Evolutionary conservation across 208 protist species (phyloP).

Genomic region (Wallacemonas sp.): DNA sequence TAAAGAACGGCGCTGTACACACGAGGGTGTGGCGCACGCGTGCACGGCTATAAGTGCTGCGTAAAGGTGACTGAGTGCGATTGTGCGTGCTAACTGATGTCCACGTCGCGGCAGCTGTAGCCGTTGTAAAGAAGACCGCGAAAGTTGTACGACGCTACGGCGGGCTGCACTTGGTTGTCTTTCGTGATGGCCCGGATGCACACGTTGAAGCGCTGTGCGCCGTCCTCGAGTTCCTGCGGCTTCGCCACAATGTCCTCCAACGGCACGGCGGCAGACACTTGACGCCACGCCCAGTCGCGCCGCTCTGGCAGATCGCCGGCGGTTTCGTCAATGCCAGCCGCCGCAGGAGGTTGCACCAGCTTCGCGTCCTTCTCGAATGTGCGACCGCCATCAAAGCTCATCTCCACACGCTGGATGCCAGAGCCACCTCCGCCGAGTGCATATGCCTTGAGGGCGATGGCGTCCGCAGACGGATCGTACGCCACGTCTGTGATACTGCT

Average conservation of each 20-base stretch:
- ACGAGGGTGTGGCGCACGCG: no score
- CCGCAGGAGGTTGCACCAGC: slow-evolving; percentile 14
- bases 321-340: background rate
- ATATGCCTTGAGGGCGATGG: slow-evolving; percentile 53
- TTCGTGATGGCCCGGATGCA: slow-evolving; percentile 33
- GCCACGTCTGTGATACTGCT: slow-evolving; percentile 59
- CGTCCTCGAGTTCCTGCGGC: slow-evolving; percentile 15
- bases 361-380: slow-evolving; percentile 41
- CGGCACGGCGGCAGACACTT: slow-evolving; percentile 26
- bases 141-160: slow-evolving; percentile 24
- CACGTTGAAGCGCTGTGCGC: slow-evolving; percentile 3
- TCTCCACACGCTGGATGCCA: slow-evolving; percentile 78
- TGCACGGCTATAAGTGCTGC: no score
- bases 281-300: slow-evolving; percentile 42
- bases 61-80: background rate
- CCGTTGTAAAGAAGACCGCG: slow-evolving; percentile 43
- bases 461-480: slow-evolving; percentile 25
- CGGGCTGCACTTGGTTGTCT: slow-evolving; percentile 29
- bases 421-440: slow-evolving; percentile 70
- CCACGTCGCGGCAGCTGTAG: slow-evolving; percentile 32
- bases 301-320: slow-evolving; percentile 1
- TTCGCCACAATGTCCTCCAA: slow-evolving; percentile 26
- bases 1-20: no score
- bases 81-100: slow-evolving; percentile 7
- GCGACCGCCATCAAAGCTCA: slow-evolving; percentile 71